Evolutionary conservation across 768 basidiomycete genomes (phyloP).

Genomic region (Gyrodon lividus): DNA sequence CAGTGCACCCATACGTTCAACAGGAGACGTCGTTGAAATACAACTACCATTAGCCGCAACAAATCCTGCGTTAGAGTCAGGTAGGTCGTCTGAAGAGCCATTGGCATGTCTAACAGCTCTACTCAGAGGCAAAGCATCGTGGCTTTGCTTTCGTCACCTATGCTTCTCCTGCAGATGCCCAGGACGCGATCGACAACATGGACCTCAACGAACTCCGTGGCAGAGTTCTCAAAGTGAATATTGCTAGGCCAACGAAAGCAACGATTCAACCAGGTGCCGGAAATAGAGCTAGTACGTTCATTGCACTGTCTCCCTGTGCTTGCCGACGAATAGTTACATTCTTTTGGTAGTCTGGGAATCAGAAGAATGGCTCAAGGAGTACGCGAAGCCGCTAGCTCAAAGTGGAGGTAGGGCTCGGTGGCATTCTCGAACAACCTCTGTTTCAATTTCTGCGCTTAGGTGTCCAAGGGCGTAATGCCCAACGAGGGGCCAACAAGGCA

Average conservation of each 20-base stretch:
- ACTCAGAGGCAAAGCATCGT: constrained; percentile 73
- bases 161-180: constrained; percentile 75
- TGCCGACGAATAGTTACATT: constrained; percentile 1
- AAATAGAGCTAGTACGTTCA: constrained; percentile 70
- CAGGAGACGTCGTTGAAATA: constrained; percentile 92
- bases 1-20: constrained; percentile 6
- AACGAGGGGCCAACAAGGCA: constrained; percentile 20
- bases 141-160: constrained; percentile 95
- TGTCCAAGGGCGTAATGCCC: constrained; percentile 51
- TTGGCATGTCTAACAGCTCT: constrained; percentile 6
- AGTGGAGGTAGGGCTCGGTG: constrained; percentile 57
- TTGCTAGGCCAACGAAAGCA: constrained; percentile 81
- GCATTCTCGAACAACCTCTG: background rate
- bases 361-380: constrained; percentile 86
- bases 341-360: constrained; percentile 81
- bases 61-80: constrained; percentile 63
- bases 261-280: constrained; percentile 58
- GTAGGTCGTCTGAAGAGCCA: constrained; percentile 30
- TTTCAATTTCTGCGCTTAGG: constrained; percentile 34
- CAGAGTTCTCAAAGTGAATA: constrained; percentile 75
- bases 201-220: constrained; percentile 88
- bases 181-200: constrained; percentile 99
- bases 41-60: constrained; percentile 79
- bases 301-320: constrained; percentile 1
- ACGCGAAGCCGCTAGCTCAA: constrained; percentile 75